phyloP scores from a whole-genome alignment of 257 asterid genomes.

The Sherardia arvensis region DNA sequence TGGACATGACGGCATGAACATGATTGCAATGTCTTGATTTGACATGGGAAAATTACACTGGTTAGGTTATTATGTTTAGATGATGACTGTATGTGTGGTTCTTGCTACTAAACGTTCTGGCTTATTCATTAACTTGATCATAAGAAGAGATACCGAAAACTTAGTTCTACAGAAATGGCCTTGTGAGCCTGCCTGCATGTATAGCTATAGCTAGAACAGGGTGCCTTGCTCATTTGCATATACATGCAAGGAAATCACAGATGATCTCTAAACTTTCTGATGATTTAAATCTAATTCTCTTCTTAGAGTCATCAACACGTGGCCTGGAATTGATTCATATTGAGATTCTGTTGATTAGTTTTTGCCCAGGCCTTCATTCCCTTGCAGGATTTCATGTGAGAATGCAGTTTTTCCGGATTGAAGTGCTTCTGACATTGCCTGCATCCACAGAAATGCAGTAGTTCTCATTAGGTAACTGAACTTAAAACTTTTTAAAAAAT shows the following conservation, averaged over 20 bases:
- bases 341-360: slow-evolving; percentile 19
- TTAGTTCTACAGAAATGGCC: neutral
- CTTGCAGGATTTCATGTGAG: slow-evolving; percentile 83
- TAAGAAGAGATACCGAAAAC: neutral
- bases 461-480: neutral
- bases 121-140: neutral
- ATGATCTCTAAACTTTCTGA: slow-evolving; percentile 3
- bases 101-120: neutral
- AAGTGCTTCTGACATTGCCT: slow-evolving; percentile 83
- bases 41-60: neutral
- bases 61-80: neutral
- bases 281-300: slow-evolving; percentile 8
- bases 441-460: slow-evolving; percentile 5
- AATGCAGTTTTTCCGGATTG: slow-evolving; percentile 74
- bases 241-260: slow-evolving; percentile 13
- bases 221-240: slow-evolving; percentile 14
- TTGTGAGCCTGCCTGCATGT: neutral
- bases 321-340: slow-evolving; percentile 25
- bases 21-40: neutral
- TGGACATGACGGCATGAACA: slow-evolving; percentile 7
- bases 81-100: neutral
- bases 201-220: neutral
- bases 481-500: neutral
- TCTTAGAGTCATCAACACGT: slow-evolving; percentile 31
- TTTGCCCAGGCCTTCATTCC: slow-evolving; percentile 49